Percentiles rank a stretch among this genome's conserved stretches.
Conservation (phyloP, 176 grass and related monocot genomes). For the Musa troglodytarum region DNA sequence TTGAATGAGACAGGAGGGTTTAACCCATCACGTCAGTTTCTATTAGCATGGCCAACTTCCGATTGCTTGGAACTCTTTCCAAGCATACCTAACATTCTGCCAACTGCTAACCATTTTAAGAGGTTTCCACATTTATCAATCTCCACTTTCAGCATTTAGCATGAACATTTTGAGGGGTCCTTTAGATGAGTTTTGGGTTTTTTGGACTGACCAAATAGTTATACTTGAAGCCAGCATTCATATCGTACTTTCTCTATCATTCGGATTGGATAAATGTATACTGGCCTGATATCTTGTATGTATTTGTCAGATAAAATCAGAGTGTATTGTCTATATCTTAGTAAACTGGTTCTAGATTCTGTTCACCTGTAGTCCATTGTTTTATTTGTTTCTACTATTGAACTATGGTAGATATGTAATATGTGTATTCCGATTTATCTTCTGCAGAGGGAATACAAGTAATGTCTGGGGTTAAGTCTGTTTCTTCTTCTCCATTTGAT, state of each 20-base stretch:
- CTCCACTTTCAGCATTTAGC: background rate
- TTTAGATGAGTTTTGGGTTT: background rate
- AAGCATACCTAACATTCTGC: background rate
- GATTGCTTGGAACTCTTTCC: background rate
- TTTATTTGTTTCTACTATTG: constrained; percentile 33
- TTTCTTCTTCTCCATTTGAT: constrained; percentile 41
- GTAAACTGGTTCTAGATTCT: constrained; percentile 46
- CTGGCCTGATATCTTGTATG: background rate
- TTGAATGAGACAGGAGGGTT: background rate
- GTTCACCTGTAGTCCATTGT: constrained; percentile 22
- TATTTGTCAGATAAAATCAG: background rate
- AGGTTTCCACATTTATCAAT: background rate
- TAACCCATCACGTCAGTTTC: background rate
- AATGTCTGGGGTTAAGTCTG: constrained; percentile 34
- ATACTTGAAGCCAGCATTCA: background rate
- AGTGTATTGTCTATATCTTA: background rate
- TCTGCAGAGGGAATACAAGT: constrained; percentile 20
- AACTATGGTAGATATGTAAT: background rate
- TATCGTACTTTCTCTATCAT: background rate
- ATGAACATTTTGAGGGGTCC: background rate
- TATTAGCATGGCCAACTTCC: background rate
- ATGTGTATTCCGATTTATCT: constrained; percentile 24
- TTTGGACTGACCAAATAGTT: background rate
- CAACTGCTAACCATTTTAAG: background rate
- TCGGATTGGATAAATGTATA: background rate